phyloP scores from a whole-genome alignment of 179 eudicot genomes.

The Beta lomatogona region DNA sequence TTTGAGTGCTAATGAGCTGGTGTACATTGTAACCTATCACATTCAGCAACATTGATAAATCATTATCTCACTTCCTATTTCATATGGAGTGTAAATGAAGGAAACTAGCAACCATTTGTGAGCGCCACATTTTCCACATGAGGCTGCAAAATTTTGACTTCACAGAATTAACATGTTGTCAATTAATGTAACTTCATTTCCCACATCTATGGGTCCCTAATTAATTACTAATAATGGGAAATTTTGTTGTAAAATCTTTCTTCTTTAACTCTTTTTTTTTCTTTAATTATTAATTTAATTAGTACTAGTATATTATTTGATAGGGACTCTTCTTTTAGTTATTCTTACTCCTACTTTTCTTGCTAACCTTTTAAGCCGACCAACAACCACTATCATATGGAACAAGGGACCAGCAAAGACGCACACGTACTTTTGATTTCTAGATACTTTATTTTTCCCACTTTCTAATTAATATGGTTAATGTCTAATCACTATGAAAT shows the following conservation, averaged over 20 bases:
- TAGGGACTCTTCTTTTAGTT: neutral
- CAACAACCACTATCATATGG: constrained; percentile 30
- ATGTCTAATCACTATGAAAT: constrained; percentile 20
- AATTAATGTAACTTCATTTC: neutral
- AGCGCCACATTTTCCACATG: constrained; percentile 30
- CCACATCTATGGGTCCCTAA: neutral
- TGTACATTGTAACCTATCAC: too few species aligned
- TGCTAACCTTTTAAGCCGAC: constrained; percentile 22
- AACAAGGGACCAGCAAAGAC: constrained; percentile 25
- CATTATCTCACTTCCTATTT: neutral
- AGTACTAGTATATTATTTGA: neutral
- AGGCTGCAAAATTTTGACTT: constrained; percentile 22
- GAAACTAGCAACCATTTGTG: neutral
- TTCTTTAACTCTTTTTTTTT: neutral
- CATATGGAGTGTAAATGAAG: neutral
- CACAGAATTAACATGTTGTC: neutral
- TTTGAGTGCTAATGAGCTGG: too few species aligned
- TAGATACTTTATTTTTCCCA: too few species aligned
- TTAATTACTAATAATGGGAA: neutral
- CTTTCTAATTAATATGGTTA: too few species aligned
- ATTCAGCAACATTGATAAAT: neutral
- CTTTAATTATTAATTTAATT: neutral
- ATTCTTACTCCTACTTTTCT: constrained; percentile 12
- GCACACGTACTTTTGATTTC: constrained; percentile 4
- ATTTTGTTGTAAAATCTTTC: constrained; percentile 13